Percentiles rank a stretch among this genome's conserved stretches.
These are phyloP conservation scores for Protomyces inouyei DNA, from an alignment of 1,139 yeast genomes.

Conservation along the genomic window DNA sequence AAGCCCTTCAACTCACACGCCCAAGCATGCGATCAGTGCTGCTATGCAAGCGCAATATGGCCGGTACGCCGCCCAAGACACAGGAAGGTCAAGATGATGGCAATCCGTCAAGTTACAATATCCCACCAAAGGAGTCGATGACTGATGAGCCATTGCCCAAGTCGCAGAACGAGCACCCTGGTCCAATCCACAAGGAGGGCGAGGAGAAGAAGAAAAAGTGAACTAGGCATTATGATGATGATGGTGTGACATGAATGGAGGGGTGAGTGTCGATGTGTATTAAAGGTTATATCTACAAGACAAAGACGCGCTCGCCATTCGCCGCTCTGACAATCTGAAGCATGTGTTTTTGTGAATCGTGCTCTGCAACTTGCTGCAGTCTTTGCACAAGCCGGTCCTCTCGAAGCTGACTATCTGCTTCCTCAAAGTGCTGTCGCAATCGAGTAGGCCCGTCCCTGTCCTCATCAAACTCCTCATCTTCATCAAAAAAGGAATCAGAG, in stretches of 20 bases:
- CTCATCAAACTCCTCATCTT: background rate
- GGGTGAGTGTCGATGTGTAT: background rate
- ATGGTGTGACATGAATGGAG: background rate
- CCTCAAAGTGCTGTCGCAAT: background rate
- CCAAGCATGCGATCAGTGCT: background rate
- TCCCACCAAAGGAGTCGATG: constrained; percentile 24
- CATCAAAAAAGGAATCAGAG: background rate
- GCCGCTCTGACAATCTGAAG: background rate
- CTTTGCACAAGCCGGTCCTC: background rate
- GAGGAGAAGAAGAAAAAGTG: constrained; percentile 16
- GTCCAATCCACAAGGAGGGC: constrained; percentile 21
- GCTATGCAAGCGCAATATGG: background rate
- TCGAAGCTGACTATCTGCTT: background rate
- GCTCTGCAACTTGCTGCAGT: background rate
- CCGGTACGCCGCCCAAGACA: constrained; percentile 19
- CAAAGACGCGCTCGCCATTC: background rate
- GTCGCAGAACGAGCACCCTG: constrained; percentile 21
- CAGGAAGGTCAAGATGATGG: constrained; percentile 15
- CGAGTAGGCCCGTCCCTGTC: background rate
- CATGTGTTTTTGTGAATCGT: background rate
- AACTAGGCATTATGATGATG: background rate
- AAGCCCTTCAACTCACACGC: background rate
- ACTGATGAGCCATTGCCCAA: constrained; percentile 14
- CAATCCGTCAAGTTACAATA: constrained; percentile 13
- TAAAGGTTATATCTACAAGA: background rate